Evolutionary conservation across 139 green algal genomes (phyloP), one percentile per base, ranked within the genome.

Genomic region (Ostreobium quekettii): DNA sequence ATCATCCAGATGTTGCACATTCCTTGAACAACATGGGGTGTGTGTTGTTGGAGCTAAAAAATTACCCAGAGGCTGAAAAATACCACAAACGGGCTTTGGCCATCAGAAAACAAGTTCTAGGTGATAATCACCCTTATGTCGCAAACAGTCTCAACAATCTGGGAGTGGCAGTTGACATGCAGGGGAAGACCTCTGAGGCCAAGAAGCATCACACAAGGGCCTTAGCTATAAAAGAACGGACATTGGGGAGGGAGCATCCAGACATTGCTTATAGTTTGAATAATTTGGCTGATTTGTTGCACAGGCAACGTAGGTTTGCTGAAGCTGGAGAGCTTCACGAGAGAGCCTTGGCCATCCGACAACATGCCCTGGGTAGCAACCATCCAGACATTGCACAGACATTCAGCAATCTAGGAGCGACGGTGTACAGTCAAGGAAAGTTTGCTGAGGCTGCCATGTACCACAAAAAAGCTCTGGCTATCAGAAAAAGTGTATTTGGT

Each of bases 321-420:
- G 73, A 78, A 19, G 73, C 73, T 24, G 73, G 73, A 62, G 39
- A 61, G 15, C 62, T 73, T 19, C 73, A 74, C 36, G 28, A 57
- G 73, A 32, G 42, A 26, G 42, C 42, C 19, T 53, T 53, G 19
- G 67, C 65, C 26, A 78, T 78, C n/a, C 67, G 67, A 15, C 59
- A 78, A 63, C 49, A 62, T 11, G 30, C 47, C 4, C 62, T 78
- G 31, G 67, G 67, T 3, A 31, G 28, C 3, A n/a, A 75, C 19
- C 73, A 78, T n/a, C 48, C 59, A 22, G 73, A 74, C 26, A 64
- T 78, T 28, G 42, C 42, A 53, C 19, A 11, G 19, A 19, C 42
- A 11, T 26, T 11, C 11, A 53, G 19, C 42, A 53, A 53, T 19
- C 19, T 53, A 19, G 73, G 67, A 1, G 60, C 74, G 8, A 62